Percentiles rank a stretch among this genome's conserved stretches.
phyloP scores from a whole-genome alignment of 1,284 basidiomycete genomes.

The Meira miltonrushii region DNA sequence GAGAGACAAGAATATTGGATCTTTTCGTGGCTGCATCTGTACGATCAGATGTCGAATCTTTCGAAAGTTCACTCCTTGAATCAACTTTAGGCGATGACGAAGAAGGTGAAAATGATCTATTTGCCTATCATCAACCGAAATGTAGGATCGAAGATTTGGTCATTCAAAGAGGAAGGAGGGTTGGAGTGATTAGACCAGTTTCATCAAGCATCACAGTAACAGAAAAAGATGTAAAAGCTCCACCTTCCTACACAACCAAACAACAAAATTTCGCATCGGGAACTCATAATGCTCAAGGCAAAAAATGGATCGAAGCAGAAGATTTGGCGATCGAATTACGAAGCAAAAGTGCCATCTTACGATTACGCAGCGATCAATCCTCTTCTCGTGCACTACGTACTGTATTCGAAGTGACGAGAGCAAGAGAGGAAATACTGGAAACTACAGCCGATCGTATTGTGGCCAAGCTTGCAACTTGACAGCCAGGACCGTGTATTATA shows the following conservation, averaged over 20 bases:
- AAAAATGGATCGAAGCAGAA: constrained; percentile 2
- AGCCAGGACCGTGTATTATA: too few species aligned
- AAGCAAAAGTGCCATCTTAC: neutral
- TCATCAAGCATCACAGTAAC: too few species aligned
- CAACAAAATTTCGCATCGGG: too few species aligned
- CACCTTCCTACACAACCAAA: too few species aligned
- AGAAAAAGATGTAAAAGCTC: too few species aligned
- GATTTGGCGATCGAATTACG: neutral
- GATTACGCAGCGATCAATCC: neutral
- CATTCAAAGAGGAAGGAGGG: neutral
- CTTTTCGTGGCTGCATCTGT: neutral
- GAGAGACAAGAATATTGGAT: constrained; percentile 1
- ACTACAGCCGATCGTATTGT: neutral
- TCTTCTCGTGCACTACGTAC: neutral
- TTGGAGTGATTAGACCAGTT: neutral
- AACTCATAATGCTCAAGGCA: neutral
- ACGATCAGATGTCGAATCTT: neutral
- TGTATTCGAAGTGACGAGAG: neutral
- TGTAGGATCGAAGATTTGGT: constrained; percentile 3
- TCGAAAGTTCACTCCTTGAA: neutral
- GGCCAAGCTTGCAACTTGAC: neutral
- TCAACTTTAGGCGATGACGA: neutral
- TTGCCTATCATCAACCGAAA: constrained; percentile 2
- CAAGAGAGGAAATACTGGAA: neutral
- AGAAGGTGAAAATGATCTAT: neutral